Evolutionary conservation across 148 eudicot genomes (phyloP), one percentile per base, ranked within the genome.

Genomic region (Pharnaceum exiguum): DNA sequence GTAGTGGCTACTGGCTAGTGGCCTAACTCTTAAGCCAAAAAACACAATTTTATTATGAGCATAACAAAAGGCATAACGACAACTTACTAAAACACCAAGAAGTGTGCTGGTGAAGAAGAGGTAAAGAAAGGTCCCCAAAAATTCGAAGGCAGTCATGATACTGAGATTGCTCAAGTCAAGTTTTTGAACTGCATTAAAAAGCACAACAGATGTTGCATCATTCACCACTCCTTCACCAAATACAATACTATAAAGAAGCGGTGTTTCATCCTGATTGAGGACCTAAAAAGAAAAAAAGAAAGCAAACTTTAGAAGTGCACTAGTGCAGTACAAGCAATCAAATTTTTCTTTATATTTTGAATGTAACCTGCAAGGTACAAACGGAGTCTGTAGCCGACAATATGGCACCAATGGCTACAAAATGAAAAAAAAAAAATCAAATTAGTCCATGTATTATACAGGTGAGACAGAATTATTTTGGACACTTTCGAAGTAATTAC

Each of bases 221-320:
- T 90, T 90, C 51, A 90, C 97, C 5, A 86, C 97, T 38, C 97
- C 95, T 59, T 90, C 97, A 59, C 97, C 97, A 38, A 86, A 90
- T 29, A 90, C 85, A 5, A 75, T 63, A 75, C 97, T 90, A 78
- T 90, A 87, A 3, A 90, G 81, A 49, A 90, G 75, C 40, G 97
- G 97, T 21, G 97, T 90, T 32, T 90, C 95, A 44, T 90, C 97
- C 69, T 90, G 97, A 75, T 57, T 86, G 58, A 90, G 91, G 71
- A 90, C 97, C 97, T 90, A 75, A 44, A 26, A 53, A 49, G 48
- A 32, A 37, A 50, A 45, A 45, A 35, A 51, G 13, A 44, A 18
- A 52, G 43, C 17, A 44, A 15, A 33, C 28, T 44, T 60, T 55
- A 75, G 37, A 16, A 2, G 31, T 42, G 13, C 44, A 37, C n/a